Evolutionary conservation across 352 stramenopile genomes (phyloP), one percentile per base, ranked within the genome.

Genomic region (Phytophthora sp.): DNA sequence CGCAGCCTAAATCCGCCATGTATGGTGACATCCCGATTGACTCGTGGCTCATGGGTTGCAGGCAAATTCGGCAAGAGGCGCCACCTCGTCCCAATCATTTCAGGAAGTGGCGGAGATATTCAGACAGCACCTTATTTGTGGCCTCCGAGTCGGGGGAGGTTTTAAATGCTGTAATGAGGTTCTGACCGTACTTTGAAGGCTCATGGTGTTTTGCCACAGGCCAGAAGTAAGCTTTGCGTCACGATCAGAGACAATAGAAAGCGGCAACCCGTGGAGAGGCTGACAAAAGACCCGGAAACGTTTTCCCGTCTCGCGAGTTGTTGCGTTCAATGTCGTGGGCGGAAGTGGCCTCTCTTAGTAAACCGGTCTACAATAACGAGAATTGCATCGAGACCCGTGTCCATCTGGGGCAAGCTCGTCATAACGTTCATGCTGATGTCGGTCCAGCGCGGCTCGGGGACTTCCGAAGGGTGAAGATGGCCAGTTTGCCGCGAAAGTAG

Each of bases 341-440:
- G 15, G 21, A 73, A 73, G 15, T 66, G 46, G 1, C 29, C 36
- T 5, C 36, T 12, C 33, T 73, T 52, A 1, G 46, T 41, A n/a
- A 70, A 4, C n/a, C 56, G 53, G 56, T 46, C 27, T 20, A 41
- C 46, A 21, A 59, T 46, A 5, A 50, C 58, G 7, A 60, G 4
- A 24, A 49, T 41, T 0, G 39, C 50, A 12, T 56, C 49, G 9
- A 54, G 42, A 1, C 38, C 29, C 4, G 12, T 24, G 15, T 33
- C 13, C 8, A 35, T 60, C 1, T 3, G 9, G 2, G 31, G 60
- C 4, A 62, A 23, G 1, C 4, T 44, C 0, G 36, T 53, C n/a
- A 69, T 47, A 13, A 64, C 64, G 6, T 64, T 46, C 20, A 65
- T 54, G 2, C 39, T 59, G 13, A 63, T 63, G 23, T 69, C 42